Conservation (phyloP, 768 basidiomycete genomes). For the Lentinus brumalis region DNA sequence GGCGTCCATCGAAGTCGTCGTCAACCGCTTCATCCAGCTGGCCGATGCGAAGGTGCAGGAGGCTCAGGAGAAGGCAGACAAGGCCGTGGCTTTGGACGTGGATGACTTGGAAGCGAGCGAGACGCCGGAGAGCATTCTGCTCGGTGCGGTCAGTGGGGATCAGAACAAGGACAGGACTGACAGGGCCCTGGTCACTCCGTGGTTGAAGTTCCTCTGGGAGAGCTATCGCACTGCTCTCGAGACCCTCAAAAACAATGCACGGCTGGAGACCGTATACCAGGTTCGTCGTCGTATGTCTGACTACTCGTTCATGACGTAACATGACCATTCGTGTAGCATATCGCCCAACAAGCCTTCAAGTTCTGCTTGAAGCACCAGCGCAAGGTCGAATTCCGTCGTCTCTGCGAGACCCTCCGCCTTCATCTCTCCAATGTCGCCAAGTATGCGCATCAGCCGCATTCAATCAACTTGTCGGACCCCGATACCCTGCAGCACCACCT, state of each 20-base stretch:
- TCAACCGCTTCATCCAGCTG: slow-evolving; percentile 81
- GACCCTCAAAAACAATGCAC: slow-evolving; percentile 93
- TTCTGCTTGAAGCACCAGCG: slow-evolving; percentile 94
- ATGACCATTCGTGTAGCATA: slow-evolving; percentile 55
- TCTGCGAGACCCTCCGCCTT: slow-evolving; percentile 94
- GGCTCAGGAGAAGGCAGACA: slow-evolving; percentile 85
- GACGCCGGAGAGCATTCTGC: slow-evolving; percentile 89
- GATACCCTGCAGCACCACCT: slow-evolving; percentile 95
- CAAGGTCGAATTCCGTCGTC: slow-evolving; percentile 94
- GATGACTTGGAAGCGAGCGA: slow-evolving; percentile 96
- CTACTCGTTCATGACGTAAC: slow-evolving; percentile 6
- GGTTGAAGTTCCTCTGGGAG: slow-evolving; percentile 99
- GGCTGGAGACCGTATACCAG: slow-evolving; percentile 93
- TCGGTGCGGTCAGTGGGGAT: slow-evolving; percentile 87
- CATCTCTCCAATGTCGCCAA: slow-evolving; percentile 95
- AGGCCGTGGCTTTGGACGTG: slow-evolving; percentile 70
- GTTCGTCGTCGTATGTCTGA: slow-evolving; percentile 40
- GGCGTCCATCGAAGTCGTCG: slow-evolving; percentile 87
- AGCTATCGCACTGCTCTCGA: slow-evolving; percentile 94
- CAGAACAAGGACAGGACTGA: slow-evolving; percentile 95
- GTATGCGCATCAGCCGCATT: slow-evolving; percentile 90
- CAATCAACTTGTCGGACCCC: slow-evolving; percentile 93
- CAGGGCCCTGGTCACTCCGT: slow-evolving; percentile 91
- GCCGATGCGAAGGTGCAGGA: slow-evolving; percentile 82
- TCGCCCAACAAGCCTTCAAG: slow-evolving; percentile 96